Base-by-base conservation (phyloP, 179 eudicot species). In the Monotropa hypopitys region DNA sequence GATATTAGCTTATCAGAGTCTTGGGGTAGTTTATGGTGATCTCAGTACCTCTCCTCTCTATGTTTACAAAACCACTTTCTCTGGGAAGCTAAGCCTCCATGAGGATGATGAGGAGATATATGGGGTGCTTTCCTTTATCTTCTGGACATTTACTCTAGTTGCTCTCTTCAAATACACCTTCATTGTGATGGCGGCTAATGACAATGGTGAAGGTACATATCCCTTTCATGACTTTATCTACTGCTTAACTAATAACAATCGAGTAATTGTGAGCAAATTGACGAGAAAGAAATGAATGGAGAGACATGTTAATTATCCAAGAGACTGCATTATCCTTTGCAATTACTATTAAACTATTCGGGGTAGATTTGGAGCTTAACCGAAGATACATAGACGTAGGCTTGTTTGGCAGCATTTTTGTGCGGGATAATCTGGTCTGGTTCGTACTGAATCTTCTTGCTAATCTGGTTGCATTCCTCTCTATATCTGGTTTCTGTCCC, bases 1-100 rank as follows among this genome's bases (percentile, higher is more conserved):
- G 53, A 75, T 81, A 26, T 76, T 86, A 75, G 89, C 89, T 10
- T 86, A 86, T 68, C 89, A 86, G 76, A 86, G 89, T 75, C 86
- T 86, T 63, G 89, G 89, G 38, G 88, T 87, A 42, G 86, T 87
- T 77, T 87, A 87, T 72, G 89, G 89, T 38, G 86, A 87, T 77
- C 85, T 87, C 56, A 87, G 89, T 65, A 87, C 89, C 15, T 87
- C 87, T 46, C 89, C 89, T 67, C 82, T 86, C 32, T 84, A 87
- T 79, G 89, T 87, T 42, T 87, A 87, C 82, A 85, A 85, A 75
- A 87, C 88, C 70, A 85, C 85, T 67, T 87, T 87, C 73, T 81
- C 89, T 0, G 89, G 83, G 76, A 87, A 81, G 73, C 26, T 85
- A 66, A 85, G 85, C 75, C 87, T 87, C 33, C 89, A 77, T 20